These are phyloP conservation scores for Podaxis pistillaris DNA, from an alignment of 768 basidiomycete genomes.

Conservation along the genomic window DNA sequence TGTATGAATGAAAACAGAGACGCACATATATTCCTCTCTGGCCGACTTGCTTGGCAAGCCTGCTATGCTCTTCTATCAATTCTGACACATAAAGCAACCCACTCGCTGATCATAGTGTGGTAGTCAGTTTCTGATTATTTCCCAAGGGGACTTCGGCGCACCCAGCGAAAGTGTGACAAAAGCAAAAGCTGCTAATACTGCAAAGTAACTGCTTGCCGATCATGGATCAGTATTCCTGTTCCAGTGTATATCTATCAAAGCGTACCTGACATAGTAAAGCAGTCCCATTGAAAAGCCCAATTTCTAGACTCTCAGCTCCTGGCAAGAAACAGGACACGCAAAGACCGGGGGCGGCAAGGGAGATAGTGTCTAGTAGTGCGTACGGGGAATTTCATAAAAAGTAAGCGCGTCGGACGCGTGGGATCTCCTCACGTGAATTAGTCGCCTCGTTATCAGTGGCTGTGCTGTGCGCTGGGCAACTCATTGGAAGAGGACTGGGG, in stretches of 20 bases:
- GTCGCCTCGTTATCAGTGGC: constrained; percentile 5
- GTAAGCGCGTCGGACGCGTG: constrained; percentile 12
- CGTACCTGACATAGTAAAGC: constrained; percentile 62
- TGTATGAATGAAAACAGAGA: constrained; percentile 16
- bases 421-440: constrained; percentile 20
- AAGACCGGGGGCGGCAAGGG: not conserved
- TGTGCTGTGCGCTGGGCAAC: not conserved
- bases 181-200: constrained; percentile 72
- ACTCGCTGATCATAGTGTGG: constrained; percentile 58
- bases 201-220: constrained; percentile 59
- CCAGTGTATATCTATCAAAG: constrained; percentile 8
- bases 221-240: constrained; percentile 1
- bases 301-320: constrained; percentile 7
- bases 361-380: not conserved
- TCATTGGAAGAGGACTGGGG: not conserved
- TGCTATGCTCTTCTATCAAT: constrained; percentile 91
- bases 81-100: constrained; percentile 93
- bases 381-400: constrained; percentile 11
- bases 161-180: constrained; percentile 93
- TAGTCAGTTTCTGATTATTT: not conserved
- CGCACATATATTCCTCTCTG: constrained; percentile 87
- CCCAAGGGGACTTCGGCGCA: constrained; percentile 32
- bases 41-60: constrained; percentile 76
- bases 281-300: constrained; percentile 40
- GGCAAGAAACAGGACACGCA: constrained; percentile 1